Percentiles rank a stretch among this genome's conserved stretches.
Conservation (phyloP, 2,329 filamentous ascomycete genomes). For the Verticillium dahliae region DNA sequence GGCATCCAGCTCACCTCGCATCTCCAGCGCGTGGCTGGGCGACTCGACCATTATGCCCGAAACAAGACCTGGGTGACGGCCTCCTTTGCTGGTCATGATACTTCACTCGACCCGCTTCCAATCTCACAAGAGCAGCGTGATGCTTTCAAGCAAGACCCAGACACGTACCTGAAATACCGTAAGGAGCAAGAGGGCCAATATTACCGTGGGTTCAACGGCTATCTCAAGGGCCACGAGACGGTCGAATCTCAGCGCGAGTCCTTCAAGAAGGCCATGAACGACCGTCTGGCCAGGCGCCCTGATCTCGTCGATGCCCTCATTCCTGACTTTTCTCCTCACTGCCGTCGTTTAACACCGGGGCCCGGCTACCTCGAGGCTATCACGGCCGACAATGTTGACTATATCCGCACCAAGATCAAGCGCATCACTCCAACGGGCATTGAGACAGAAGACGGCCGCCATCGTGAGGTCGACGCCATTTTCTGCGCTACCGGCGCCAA, state of each 20-base stretch:
- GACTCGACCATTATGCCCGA: conserved; percentile 58
- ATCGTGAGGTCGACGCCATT: conserved; percentile 54
- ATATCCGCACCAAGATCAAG: conserved; percentile 49
- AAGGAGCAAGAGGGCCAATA: conserved; percentile 54
- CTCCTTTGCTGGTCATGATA: conserved; percentile 49
- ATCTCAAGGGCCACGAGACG: conserved; percentile 45
- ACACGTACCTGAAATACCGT: conserved; percentile 53
- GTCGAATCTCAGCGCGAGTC: conserved; percentile 39
- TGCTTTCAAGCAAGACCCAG: conserved; percentile 51
- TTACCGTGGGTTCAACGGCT: conserved; percentile 49
- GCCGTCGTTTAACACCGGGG: conserved; percentile 58
- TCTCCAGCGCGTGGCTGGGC: conserved; percentile 38
- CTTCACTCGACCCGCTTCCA: conserved; percentile 48
- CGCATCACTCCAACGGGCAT: conserved; percentile 55
- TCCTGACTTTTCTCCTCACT: conserved; percentile 59
- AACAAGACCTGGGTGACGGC: conserved; percentile 63
- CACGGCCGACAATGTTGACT: conserved; percentile 53
- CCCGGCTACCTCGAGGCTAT: conserved; percentile 63
- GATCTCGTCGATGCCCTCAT: conserved; percentile 49
- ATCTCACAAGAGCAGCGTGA: conserved; percentile 46
- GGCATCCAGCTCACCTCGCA: conserved; percentile 52
- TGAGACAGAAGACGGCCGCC: conserved; percentile 48
- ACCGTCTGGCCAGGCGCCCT: conserved; percentile 45
- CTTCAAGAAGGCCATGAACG: conserved; percentile 46
- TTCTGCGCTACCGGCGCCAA: conserved; percentile 66